Evolutionary conservation across 176 grass and related monocot genomes (phyloP).

Genomic region (Saccharum officinarum): DNA sequence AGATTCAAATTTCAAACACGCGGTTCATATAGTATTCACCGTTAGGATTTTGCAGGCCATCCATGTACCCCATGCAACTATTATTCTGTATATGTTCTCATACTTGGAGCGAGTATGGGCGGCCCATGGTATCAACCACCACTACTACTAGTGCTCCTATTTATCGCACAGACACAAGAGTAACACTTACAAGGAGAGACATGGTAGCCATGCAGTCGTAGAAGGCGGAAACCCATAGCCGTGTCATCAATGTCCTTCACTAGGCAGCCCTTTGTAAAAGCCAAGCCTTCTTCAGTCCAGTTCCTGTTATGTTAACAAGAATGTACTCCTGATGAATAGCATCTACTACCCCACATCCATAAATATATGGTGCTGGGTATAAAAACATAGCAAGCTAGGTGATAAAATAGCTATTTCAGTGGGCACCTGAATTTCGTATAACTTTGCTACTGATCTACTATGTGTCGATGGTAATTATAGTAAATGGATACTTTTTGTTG

Average conservation of each 20-base stretch:
- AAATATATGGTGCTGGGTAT: background rate
- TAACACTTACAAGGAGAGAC: slow-evolving; percentile 36
- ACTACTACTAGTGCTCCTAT: background rate
- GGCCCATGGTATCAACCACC: too few relatives aligned
- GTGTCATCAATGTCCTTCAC: slow-evolving; percentile 47
- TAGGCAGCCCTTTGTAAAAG: background rate
- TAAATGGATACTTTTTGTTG: background rate
- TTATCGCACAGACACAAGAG: background rate
- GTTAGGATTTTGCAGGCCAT: too few relatives aligned
- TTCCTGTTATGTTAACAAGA: background rate
- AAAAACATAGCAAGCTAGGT: background rate
- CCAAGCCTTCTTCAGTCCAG: slow-evolving; percentile 26
- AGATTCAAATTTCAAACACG: background rate
- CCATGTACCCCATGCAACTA: too few relatives aligned
- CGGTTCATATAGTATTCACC: background rate
- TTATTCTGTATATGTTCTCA: too few relatives aligned
- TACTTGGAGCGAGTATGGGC: too few relatives aligned
- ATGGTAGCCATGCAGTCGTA: slow-evolving; percentile 42
- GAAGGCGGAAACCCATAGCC: slow-evolving; percentile 48
- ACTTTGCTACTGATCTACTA: background rate
- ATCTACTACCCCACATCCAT: background rate
- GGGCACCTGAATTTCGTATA: too few relatives aligned
- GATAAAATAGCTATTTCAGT: background rate
- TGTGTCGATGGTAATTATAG: background rate
- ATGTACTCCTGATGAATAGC: background rate